Conservation (phyloP, 345 rosid species). For the Brassica nigra region DNA sequence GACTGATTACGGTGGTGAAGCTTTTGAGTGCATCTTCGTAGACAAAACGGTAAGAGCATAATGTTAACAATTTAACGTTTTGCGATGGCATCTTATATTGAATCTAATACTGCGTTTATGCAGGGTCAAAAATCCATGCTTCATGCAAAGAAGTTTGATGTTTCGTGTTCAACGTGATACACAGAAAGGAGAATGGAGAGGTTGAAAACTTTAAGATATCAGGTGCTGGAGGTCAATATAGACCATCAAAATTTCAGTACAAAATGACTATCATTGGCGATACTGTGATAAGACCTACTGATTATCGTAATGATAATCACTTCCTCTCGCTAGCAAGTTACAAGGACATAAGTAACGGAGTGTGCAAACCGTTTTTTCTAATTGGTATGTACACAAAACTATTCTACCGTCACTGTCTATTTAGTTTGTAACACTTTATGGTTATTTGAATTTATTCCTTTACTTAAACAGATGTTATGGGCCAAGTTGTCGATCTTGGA, state of each 20-base stretch:
- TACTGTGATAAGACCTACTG: background rate
- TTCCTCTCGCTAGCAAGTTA: background rate
- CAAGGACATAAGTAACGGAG: background rate
- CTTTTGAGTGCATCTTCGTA: background rate
- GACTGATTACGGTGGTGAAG: background rate
- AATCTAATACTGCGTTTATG: background rate
- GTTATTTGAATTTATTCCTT: too few relatives aligned
- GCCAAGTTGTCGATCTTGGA: background rate
- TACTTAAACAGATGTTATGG: background rate
- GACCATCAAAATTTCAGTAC: background rate
- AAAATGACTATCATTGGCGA: background rate
- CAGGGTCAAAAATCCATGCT: background rate
- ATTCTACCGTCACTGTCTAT: too few relatives aligned
- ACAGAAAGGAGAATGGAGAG: background rate
- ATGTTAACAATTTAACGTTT: too few relatives aligned
- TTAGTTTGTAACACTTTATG: background rate
- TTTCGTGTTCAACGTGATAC: background rate
- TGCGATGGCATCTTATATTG: too few relatives aligned
- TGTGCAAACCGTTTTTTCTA: background rate
- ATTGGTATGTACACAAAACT: background rate
- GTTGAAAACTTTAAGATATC: background rate
- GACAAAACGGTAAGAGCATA: background rate
- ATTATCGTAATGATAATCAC: background rate
- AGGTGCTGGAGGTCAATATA: background rate
- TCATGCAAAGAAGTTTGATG: background rate